Evolutionary conservation across 106 monocot species (phyloP), one percentile per base, ranked within the genome.

Genomic region (Dioscorea dumetorum): DNA sequence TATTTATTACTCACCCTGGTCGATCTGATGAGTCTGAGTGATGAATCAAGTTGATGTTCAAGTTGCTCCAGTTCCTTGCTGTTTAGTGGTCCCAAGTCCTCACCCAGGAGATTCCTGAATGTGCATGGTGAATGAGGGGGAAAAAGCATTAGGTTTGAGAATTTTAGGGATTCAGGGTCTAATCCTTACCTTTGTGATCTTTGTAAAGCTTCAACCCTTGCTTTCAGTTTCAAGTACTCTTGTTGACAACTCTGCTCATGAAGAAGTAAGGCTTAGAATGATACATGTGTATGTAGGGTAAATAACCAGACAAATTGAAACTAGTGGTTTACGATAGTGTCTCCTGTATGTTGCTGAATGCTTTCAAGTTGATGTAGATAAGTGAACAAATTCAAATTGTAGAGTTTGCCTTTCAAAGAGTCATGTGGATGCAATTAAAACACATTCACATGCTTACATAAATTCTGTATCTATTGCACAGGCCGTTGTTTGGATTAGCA

Each of bases 1-100:
- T 51, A 51, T 13, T 12, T 13, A 51, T 13, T 15, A 33, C 20
- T 66, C 61, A 74, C 79, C 74, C 73, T 69, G 9, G 74, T 69
- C 34, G 74, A 74, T 61, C 79, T 64, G 22, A 79, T 70, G 35
- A 64, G 74, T 33, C 50, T 79, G 32, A 79, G 41, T n/a, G 79
- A 79, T 13, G 62, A 49, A 32, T 79, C 79, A 20, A 79, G 69
- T 54, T 79, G 79, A 19, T 66, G 70, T 58, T 79, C 79, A 49
- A 79, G 79, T 52, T 79, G 79, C 60, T 79, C 79, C 9, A 79
- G 79, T 20, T 79, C 74, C 21, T 70, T 74, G 12, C 33, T 65
- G 64, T 17, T 70, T 23, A 79, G 62, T 28, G 69, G 61, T 3
- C 58, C 74, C 64, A 79, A 52, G 32, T 79, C 79, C 34, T 79